Evolutionary conservation across 768 basidiomycete species (phyloP).

Genomic region (Termitomyces eurrhizus): DNA sequence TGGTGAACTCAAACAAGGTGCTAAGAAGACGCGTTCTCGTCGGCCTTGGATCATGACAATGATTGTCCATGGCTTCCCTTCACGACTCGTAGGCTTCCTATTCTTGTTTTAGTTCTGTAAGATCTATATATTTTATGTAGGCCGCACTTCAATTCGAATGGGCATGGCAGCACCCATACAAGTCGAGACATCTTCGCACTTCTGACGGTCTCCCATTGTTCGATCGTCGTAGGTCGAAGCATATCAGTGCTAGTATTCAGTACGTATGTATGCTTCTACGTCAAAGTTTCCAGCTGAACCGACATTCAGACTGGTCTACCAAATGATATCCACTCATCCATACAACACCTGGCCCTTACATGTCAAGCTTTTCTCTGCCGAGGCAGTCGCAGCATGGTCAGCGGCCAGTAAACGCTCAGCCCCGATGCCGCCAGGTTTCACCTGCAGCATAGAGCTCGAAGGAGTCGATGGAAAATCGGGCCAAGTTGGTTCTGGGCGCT

Average conservation of each 20-base stretch:
- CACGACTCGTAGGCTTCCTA: conserved; percentile 40
- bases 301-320: conserved; percentile 46
- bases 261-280: conserved; percentile 23
- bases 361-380: conserved; percentile 68
- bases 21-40: conserved; percentile 55
- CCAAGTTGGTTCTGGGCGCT: conserved; percentile 46
- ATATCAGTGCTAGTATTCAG: conserved; percentile 44
- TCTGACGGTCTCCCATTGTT: conserved; percentile 36
- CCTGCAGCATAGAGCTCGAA: conserved; percentile 51
- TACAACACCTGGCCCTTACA: conserved; percentile 73
- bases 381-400: conserved; percentile 55
- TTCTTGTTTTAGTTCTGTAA: not conserved
- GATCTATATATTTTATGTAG: conserved; percentile 22
- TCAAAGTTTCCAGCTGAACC: not conserved
- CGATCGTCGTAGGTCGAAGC: conserved; percentile 24
- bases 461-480: conserved; percentile 69
- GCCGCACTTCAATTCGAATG: conserved; percentile 79
- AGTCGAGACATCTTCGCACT: conserved; percentile 61
- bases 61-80: conserved; percentile 83
- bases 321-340: conserved; percentile 62
- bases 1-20: conserved; percentile 69
- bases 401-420: conserved; percentile 22
- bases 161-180: conserved; percentile 81
- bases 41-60: conserved; percentile 83
- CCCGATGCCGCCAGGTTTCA: conserved; percentile 51